Evolutionary conservation across 768 basidiomycete genomes (phyloP).

Genomic region (Kwoniella mangroviensis): DNA sequence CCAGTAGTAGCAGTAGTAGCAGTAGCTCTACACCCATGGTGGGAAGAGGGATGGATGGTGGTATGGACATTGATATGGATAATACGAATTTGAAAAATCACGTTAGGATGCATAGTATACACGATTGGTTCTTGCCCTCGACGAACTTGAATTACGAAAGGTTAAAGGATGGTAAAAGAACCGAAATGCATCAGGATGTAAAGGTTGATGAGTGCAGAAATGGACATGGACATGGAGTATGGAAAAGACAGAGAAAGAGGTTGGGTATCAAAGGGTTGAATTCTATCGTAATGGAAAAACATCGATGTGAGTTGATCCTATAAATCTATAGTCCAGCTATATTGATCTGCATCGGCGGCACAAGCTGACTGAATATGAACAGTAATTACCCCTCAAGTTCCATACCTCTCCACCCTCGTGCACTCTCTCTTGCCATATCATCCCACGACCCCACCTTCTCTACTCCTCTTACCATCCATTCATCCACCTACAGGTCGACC

Average conservation of each 20-base stretch:
- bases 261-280: constrained; percentile 4
- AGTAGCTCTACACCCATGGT: neutral
- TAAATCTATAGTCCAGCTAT: neutral
- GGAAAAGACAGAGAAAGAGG: constrained; percentile 23
- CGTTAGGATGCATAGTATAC: constrained; percentile 24
- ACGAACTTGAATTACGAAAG: constrained; percentile 17
- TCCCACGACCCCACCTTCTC: constrained; percentile 35
- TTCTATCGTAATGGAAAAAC: neutral
- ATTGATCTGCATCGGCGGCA: neutral
- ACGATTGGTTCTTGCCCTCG: constrained; percentile 31
- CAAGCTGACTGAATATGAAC: neutral
- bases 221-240: neutral
- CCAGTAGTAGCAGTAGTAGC: neutral
- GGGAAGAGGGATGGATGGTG: neutral
- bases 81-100: constrained; percentile 10
- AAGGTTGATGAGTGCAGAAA: neutral
- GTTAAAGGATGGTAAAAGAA: constrained; percentile 17
- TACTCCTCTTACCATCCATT: constrained; percentile 41
- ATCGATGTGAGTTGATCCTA: neutral
- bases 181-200: neutral
- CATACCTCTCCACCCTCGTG: constrained; percentile 33
- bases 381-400: constrained; percentile 17
- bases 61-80: neutral
- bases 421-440: constrained; percentile 30
- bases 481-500: constrained; percentile 43